Evolutionary conservation across 306 rosid species (phyloP).

Genomic region (Adenanthera pavonina): DNA sequence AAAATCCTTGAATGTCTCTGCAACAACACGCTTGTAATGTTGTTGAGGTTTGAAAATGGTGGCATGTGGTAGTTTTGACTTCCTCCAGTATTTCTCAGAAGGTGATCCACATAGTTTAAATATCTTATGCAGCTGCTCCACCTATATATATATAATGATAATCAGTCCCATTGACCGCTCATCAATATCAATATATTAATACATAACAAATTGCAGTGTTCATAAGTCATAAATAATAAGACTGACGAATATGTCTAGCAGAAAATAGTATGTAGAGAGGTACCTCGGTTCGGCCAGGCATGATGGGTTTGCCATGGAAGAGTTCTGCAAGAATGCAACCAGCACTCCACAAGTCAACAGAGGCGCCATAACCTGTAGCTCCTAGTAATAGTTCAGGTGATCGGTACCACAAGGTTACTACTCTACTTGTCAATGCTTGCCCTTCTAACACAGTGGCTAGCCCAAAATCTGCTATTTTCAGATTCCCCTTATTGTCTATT

Average conservation of each 20-base stretch:
- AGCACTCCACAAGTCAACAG: constrained; percentile 89
- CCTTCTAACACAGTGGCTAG: constrained; percentile 63
- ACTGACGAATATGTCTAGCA: too few relatives aligned
- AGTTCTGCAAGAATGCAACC: constrained; percentile 93
- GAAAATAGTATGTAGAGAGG: too few relatives aligned
- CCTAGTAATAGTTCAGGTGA: constrained; percentile 95
- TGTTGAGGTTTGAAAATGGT: constrained; percentile 86
- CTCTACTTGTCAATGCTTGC: constrained; percentile 88
- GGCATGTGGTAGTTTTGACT: constrained; percentile 78
- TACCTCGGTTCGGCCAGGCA: constrained; percentile 93
- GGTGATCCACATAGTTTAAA: constrained; percentile 95
- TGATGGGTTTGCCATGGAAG: constrained; percentile 80
- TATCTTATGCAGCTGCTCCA: constrained; percentile 95
- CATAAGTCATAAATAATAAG: too few relatives aligned
- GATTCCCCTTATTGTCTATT: constrained; percentile 65
- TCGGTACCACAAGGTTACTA: constrained; percentile 89
- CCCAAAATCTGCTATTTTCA: constrained; percentile 90
- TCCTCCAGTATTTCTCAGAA: constrained; percentile 87
- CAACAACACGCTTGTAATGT: constrained; percentile 72
- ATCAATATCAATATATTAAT: background rate
- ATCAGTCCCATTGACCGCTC: too few relatives aligned
- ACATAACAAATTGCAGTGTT: too few relatives aligned
- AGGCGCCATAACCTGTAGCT: constrained; percentile 68
- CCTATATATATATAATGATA: constrained; percentile 45
- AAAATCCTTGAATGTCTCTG: constrained; percentile 70